Evolutionary conservation across 352 stramenopile species (phyloP).

Genomic region (Phytophthora constricta): DNA sequence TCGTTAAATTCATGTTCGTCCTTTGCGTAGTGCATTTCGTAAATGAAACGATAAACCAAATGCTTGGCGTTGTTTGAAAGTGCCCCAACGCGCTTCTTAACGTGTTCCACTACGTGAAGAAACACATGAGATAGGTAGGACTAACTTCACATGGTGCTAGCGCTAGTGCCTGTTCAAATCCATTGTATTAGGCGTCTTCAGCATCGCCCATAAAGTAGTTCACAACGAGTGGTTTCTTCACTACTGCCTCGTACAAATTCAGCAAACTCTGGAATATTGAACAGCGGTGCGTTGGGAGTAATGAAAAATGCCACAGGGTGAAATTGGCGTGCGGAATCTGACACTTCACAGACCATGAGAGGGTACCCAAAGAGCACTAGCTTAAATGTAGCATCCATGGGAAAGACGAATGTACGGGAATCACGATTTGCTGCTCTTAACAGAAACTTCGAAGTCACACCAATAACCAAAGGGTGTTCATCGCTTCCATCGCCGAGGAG

Average conservation of each 20-base stretch:
- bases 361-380: background rate
- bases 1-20: background rate
- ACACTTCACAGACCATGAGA: background rate
- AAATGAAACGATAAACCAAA: slow-evolving; percentile 11
- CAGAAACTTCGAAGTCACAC: background rate
- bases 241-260: background rate
- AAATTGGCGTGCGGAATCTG: background rate
- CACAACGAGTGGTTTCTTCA: background rate
- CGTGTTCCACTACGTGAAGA: slow-evolving; percentile 37
- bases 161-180: background rate
- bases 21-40: slow-evolving; percentile 24
- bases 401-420: background rate
- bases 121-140: slow-evolving; percentile 26
- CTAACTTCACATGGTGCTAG: background rate
- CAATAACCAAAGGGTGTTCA: background rate
- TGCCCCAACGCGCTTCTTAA: slow-evolving; percentile 14
- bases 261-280: background rate
- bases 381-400: background rate
- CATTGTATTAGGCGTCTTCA: background rate
- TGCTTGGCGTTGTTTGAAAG: slow-evolving; percentile 6
- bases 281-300: background rate
- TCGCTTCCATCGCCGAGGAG: background rate
- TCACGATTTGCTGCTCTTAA: background rate
- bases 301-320: background rate
- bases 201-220: background rate